Conservation (phyloP, 805 yeast genomes). For the Wickerhamiella slavikovae region DNA sequence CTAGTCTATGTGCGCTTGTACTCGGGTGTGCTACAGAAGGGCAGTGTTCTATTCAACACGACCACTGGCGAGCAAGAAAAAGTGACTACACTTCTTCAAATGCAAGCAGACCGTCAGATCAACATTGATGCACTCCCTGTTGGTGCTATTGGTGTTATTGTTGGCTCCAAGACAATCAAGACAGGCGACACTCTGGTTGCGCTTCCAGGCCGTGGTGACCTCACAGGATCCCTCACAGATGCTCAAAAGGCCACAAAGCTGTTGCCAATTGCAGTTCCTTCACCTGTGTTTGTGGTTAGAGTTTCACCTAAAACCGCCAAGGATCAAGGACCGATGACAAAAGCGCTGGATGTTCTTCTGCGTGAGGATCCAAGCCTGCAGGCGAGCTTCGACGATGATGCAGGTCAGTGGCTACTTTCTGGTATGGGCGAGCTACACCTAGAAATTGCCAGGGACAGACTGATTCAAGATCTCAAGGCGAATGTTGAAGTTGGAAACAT, state of each 20-base stretch:
- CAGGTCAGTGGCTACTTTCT: slow-evolving; percentile 71
- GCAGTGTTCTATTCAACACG: slow-evolving; percentile 44
- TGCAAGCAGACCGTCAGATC: slow-evolving; percentile 77
- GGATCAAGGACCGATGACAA: slow-evolving; percentile 53
- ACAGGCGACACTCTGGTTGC: slow-evolving; percentile 85
- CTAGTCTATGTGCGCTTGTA: slow-evolving; percentile 79
- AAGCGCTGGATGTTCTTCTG: slow-evolving; percentile 42
- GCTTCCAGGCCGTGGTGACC: slow-evolving; percentile 32
- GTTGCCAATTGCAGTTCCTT: slow-evolving; percentile 68
- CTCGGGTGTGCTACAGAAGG: slow-evolving; percentile 50
- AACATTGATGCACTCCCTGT: slow-evolving; percentile 40
- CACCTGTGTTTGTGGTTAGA: slow-evolving; percentile 76
- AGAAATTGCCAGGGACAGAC: slow-evolving; percentile 66
- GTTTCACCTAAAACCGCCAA: slow-evolving; percentile 71
- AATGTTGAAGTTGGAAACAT: slow-evolving; percentile 63
- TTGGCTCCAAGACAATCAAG: slow-evolving; percentile 45
- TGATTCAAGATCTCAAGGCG: slow-evolving; percentile 66
- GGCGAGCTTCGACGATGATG: slow-evolving; percentile 51
- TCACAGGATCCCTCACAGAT: slow-evolving; percentile 26
- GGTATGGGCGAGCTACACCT: slow-evolving; percentile 97
- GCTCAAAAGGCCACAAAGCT: slow-evolving; percentile 27
- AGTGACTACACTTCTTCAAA: slow-evolving; percentile 46
- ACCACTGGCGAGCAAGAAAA: slow-evolving; percentile 46
- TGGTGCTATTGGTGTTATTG: slow-evolving; percentile 86
- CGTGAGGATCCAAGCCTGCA: slow-evolving; percentile 82